A percentile compares a stretch with the other conserved stretches of the same genome.
phyloP scores from a whole-genome alignment of 768 basidiomycete species.

The Tephrocybe sp. region DNA sequence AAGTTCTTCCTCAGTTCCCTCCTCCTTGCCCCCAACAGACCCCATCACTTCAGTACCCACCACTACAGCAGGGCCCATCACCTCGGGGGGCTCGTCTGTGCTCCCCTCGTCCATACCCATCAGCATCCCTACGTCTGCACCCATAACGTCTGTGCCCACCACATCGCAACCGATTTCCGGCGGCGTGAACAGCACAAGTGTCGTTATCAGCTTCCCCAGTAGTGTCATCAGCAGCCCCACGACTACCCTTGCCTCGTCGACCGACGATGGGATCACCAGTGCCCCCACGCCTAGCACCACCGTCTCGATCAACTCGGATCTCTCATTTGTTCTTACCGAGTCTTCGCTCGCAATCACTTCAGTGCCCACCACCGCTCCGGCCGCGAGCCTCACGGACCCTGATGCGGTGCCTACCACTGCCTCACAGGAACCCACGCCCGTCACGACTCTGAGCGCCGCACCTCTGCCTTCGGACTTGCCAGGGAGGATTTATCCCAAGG shows the following conservation, averaged over 20 bases:
- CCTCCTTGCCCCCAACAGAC: background rate
- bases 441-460: conserved; percentile 25
- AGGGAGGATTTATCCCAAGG: conserved; percentile 52
- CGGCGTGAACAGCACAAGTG: background rate
- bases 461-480: conserved; percentile 63
- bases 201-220: conserved; percentile 20
- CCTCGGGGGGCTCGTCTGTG: background rate
- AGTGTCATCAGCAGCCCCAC: background rate
- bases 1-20: background rate
- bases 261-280: conserved; percentile 3
- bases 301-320: conserved; percentile 37
- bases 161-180: too few relatives aligned
- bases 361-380: conserved; percentile 25
- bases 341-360: conserved; percentile 40
- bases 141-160: too few relatives aligned
- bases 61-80: conserved; percentile 1
- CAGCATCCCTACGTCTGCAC: too few relatives aligned
- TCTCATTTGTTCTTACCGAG: conserved; percentile 45
- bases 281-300: conserved; percentile 12
- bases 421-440: conserved; percentile 16
- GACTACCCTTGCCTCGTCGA: background rate
- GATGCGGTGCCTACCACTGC: conserved; percentile 29
- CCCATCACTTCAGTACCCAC: conserved; percentile 3
- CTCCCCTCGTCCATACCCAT: background rate
- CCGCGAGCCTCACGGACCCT: conserved; percentile 39